These are phyloP conservation scores for Juglanconis oblonga DNA, from an alignment of 2,329 filamentous ascomycete species.

Conservation along the genomic window DNA sequence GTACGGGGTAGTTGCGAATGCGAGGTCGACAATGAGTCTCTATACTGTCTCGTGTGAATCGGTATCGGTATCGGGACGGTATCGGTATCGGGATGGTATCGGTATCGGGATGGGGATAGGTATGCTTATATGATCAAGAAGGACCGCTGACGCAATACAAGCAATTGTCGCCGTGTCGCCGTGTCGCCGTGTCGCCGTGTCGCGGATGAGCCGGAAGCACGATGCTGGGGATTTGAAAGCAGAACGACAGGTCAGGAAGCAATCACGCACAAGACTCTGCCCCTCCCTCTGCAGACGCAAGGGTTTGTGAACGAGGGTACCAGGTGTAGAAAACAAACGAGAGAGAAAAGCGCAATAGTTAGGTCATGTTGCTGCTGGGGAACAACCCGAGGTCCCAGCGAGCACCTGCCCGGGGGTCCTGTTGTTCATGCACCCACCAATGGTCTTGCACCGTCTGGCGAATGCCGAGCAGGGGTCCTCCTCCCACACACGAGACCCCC, in stretches of 20 bases:
- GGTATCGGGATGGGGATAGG: too few relatives aligned
- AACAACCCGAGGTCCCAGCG: neutral
- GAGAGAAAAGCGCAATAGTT: neutral
- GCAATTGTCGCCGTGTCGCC: neutral
- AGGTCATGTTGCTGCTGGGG: neutral
- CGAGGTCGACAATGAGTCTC: neutral
- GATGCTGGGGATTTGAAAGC: neutral
- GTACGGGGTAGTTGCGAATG: neutral
- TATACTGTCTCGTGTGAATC: neutral
- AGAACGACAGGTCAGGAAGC: neutral
- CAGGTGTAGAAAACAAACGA: too few relatives aligned
- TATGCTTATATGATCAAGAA: neutral
- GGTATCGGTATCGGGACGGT: too few relatives aligned
- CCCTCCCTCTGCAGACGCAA: too few relatives aligned
- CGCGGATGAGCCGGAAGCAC: neutral
- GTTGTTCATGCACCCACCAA: neutral
- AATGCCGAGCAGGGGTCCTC: neutral
- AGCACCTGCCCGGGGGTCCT: neutral
- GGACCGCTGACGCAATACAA: neutral
- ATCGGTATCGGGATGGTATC: too few relatives aligned
- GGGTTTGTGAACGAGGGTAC: too few relatives aligned
- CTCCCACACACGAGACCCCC: neutral
- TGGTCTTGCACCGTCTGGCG: neutral
- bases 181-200: neutral
- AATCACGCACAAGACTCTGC: neutral